Base-by-base conservation (phyloP, 257 asterid species). In the Petrea volubilis region DNA sequence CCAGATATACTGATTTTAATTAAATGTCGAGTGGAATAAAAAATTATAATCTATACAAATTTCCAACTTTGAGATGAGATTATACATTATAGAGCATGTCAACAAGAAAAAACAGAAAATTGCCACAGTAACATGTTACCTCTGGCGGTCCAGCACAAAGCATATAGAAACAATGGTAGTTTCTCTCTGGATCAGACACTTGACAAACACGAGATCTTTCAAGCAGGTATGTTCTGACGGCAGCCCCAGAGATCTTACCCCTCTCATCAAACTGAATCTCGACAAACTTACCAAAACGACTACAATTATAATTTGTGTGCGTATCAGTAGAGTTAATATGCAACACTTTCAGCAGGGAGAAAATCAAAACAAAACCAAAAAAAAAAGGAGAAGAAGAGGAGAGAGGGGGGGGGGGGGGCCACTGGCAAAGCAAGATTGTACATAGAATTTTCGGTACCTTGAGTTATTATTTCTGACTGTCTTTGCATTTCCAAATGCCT, bases 401-500 rank as follows among this genome's bases (percentile, higher is more conserved):
- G n/a, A n/a, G n/a, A n/a, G n/a, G n/a, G n/a, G n/a, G n/a, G n/a
- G n/a, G n/a, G n/a, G n/a, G n/a, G n/a, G n/a, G n/a, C n/a, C n/a
- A n/a, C n/a, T n/a, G n/a, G n/a, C n/a, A 36, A 67, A 14, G 1
- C 58, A 38, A 43, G 15, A 65, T 1, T 34, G 25, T 47, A 18
- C 21, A 50, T 41, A 73, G 70, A 65, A 65, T 69, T 56, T 60
- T 50, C 6, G 59, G 64, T 67, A 89, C 96, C 96, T 89, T 36
- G 96, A 89, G 70, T 89, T 89, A 80, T 89, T 89, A 78, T 89
- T 89, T 77, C 96, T 82, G 77, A 89, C 90, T 2, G 93, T 89
- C 79, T 89, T 89, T 27, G 96, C 96, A 74, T 89, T 89, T 52
- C 96, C 96, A 81, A 89, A 89, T 66, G 96, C 96, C 79, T 89